Base-by-base conservation (phyloP, 805 yeast genomes). In the Saccharomycopsis selenospora region DNA sequence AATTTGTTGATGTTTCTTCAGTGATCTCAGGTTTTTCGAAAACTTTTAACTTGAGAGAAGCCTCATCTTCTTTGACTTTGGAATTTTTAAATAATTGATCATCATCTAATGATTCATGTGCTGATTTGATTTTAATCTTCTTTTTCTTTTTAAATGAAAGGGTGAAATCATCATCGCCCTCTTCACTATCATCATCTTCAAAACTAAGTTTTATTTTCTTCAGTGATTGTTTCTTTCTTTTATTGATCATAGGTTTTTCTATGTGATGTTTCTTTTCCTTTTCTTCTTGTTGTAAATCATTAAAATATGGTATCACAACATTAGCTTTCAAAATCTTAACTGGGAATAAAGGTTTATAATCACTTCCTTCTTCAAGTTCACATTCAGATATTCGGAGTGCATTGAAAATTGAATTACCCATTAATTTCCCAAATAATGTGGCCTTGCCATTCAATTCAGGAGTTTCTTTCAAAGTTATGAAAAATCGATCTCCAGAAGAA, bases 371-470 rank as follows among this genome's bases (percentile, higher is more conserved):
- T 20, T 62, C 66, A 40, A 71, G 47, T 53, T 78, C 83, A 11
- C 72, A 66, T 36, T 73, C 75, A 2, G 68, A 60, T 3, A 82
- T 78, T 42, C 68, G 66, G 29, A 73, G 60, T 11, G 79, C 72
- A 26, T 68, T 75, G 63, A 70, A 84, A 3, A 78, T 68, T 0
- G 81, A 66, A 28, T 76, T 76, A 3, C 78, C 85, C 2, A 72
- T 71, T 11, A 82, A 66, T 50, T 75, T 73, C 2, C 90, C 91
- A 55, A 82, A 69, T 20, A 79, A 56, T 11, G 79, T 69, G 53
- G 66, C 61, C 45, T 63, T 66, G 25, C 68, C 63, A 53, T 70
- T 67, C 47, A 72, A 64, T 36, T 70, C 71, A 4, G 76, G 73
- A 10, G 72, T 54, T 11, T 73, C 73, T 5, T 62, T 67, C 44